Evolutionary conservation across 371 early-diverging fungal species (phyloP).

Genomic region (Conidiobolus coronatus): DNA sequence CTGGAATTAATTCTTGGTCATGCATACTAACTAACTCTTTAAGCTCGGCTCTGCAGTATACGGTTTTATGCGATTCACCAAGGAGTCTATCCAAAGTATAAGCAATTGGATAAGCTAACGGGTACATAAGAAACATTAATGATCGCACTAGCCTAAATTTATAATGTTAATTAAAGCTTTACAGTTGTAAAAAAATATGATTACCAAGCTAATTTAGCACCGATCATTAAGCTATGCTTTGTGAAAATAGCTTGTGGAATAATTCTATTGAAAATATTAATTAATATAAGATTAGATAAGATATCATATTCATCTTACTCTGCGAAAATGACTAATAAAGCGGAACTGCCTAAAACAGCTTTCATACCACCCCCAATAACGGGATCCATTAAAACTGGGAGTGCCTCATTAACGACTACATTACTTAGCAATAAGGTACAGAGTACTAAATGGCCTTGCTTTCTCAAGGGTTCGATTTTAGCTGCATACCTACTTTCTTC

Average conservation of each 20-base stretch:
- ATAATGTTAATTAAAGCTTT: too few relatives aligned
- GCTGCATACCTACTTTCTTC: constrained; percentile 36
- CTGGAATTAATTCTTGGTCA: constrained; percentile 48
- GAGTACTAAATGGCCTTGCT: constrained; percentile 51
- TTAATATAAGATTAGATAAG: not conserved
- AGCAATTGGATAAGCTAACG: constrained; percentile 58
- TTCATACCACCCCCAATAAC: constrained; percentile 51
- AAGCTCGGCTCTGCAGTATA: constrained; percentile 55
- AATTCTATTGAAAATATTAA: constrained; percentile 12
- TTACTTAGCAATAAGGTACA: constrained; percentile 76
- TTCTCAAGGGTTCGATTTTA: constrained; percentile 33
- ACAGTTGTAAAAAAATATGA: not conserved
- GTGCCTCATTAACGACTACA: constrained; percentile 79
- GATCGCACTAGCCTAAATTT: constrained; percentile 24
- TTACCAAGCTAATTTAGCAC: not conserved
- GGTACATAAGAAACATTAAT: constrained; percentile 42
- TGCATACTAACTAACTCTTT: constrained; percentile 77
- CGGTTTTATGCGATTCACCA: constrained; percentile 56
- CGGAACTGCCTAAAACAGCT: constrained; percentile 71
- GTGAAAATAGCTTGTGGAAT: constrained; percentile 34
- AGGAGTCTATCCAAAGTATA: constrained; percentile 44
- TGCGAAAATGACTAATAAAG: constrained; percentile 76
- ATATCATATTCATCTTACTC: constrained; percentile 31
- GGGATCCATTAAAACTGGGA: constrained; percentile 43
- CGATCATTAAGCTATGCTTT: constrained; percentile 8